phyloP scores from a whole-genome alignment of 306 rosid genomes.

The Trifolium dubium region DNA sequence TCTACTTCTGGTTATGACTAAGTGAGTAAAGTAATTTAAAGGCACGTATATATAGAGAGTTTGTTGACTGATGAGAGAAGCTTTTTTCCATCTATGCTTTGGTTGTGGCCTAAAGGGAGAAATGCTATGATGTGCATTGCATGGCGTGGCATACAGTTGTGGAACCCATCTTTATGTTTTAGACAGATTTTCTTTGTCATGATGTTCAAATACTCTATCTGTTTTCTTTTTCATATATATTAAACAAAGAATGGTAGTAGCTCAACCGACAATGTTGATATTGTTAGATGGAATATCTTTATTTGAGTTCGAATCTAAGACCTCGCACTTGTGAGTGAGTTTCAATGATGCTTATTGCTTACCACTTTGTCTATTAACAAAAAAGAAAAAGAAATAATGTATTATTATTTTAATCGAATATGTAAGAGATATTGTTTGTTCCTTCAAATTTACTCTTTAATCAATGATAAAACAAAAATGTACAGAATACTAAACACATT shows the following conservation, averaged over 20 bases:
- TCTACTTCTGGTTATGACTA: slow-evolving; percentile 21
- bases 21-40: slow-evolving; percentile 49
- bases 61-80: slow-evolving; percentile 5
- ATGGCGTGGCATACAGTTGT: slow-evolving; percentile 28
- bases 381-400: neutral
- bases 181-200: slow-evolving; percentile 8
- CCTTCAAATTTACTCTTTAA: no score
- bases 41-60: slow-evolving; percentile 21
- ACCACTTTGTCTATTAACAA: no score
- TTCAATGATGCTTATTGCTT: no score
- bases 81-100: slow-evolving; percentile 36
- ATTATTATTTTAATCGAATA: neutral
- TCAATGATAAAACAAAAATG: no score
- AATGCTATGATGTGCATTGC: slow-evolving; percentile 41
- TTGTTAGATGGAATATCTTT: no score
- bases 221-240: neutral
- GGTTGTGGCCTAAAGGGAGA: slow-evolving; percentile 36
- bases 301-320: no score
- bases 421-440: no score
- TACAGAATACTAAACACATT: no score
- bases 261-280: no score
- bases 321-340: no score
- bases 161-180: neutral
- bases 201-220: neutral
- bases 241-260: neutral